These are phyloP conservation scores for Gymnopus androsaceus DNA, from an alignment of 1,284 basidiomycete genomes.

Conservation along the genomic window DNA sequence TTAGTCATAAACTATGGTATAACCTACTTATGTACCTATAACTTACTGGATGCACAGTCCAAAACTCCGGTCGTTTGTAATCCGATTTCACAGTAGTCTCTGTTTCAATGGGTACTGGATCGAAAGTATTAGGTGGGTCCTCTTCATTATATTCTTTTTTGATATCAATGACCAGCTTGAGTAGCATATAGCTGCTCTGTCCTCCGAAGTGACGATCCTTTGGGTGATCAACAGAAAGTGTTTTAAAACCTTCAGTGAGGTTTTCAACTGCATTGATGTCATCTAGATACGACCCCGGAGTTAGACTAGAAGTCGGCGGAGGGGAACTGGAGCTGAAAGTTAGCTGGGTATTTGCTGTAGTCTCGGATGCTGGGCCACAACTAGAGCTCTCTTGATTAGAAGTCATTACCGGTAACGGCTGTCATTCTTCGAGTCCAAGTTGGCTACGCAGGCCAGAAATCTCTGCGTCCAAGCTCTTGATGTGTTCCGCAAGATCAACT, in stretches of 20 bases:
- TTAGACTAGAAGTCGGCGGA: neutral
- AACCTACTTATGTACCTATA: too few species aligned
- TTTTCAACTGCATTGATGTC: conserved; percentile 4
- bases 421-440: neutral
- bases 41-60: conserved; percentile 12
- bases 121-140: neutral
- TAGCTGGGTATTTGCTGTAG: too few species aligned
- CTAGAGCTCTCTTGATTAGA: too few species aligned
- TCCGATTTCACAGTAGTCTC: too few species aligned
- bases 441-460: neutral
- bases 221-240: neutral
- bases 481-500: conserved; percentile 10
- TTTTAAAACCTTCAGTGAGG: conserved; percentile 1
- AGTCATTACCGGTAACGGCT: too few species aligned
- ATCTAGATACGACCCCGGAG: conserved; percentile 12
- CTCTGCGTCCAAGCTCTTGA: conserved; percentile 1
- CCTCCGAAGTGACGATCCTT: conserved; percentile 7
- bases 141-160: conserved; percentile 7
- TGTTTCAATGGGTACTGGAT: neutral
- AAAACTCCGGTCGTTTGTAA: conserved; percentile 8
- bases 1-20: too few species aligned
- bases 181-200: conserved; percentile 7
- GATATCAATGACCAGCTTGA: conserved; percentile 10
- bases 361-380: too few species aligned
- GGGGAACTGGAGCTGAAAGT: neutral